Evolutionary conservation across 306 rosid species (phyloP), one percentile per base, ranked within the genome.

Genomic region (Purshia tridentata): DNA sequence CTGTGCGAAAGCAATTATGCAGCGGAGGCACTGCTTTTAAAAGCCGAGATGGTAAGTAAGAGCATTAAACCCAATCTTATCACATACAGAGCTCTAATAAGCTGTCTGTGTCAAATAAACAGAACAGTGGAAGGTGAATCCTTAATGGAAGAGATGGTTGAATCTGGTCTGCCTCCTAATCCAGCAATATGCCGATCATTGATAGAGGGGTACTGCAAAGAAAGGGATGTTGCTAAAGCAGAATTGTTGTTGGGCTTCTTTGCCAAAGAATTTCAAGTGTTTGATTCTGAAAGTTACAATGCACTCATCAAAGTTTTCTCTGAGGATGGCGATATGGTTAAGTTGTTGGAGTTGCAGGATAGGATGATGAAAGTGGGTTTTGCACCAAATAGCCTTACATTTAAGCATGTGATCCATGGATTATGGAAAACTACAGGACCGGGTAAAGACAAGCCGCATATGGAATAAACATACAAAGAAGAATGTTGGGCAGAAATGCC

Each of bases 341-440:
- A 88, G 85, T 80, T 89, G 78, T 79, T 93, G 86, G 89, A 86
- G 72, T 60, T 93, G 74, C 96, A 91, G 77, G 91, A 91, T 77
- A 79, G 84, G 76, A 83, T 93, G 79, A 73, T 72, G 49, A 86
- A 88, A 74, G 86, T 79, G 16, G 96, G 98, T 44, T 89, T 81
- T 78, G 85, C 84, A 49, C 91, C 97, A 40, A 93, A 89, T 73
- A 78, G 82, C 82, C 76, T 84, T 64, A 91, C 98, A 23, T 85
- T 86, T 39, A 86, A 76, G 80, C 75, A 83, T n/a, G 85, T 89
- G 77, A 85, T 93, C 72, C 81, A 62, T 49, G 88, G 93, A 76
- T 70, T 93, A 72, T 85, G 87, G 88, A 89, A 81, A 77, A 68
- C 82, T 66, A 41, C 63, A 73, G 78, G 51, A 54, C 15, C 75